Percentiles rank a stretch among this genome's conserved stretches.
These are phyloP conservation scores for Scytalidium sp. DNA, from an alignment of 2,329 filamentous ascomycete species.

Conservation along the genomic window DNA sequence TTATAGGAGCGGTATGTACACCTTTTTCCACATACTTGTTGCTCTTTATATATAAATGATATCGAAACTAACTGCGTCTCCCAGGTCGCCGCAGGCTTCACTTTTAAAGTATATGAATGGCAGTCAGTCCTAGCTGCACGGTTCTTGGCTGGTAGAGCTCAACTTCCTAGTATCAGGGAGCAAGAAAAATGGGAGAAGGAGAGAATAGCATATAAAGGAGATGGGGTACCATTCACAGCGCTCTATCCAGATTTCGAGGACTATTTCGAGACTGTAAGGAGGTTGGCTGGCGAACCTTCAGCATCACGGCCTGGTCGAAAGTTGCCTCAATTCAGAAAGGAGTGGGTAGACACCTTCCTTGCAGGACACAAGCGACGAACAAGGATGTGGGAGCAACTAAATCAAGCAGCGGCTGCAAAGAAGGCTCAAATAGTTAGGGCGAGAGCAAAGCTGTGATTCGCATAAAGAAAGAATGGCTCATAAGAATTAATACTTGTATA, in stretches of 20 bases:
- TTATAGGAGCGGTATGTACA: conserved; percentile 52
- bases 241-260: conserved; percentile 56
- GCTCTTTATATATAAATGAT: too few relatives aligned
- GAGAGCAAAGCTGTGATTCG: not conserved
- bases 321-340: conserved; percentile 40
- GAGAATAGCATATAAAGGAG: conserved; percentile 47
- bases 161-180: conserved; percentile 42
- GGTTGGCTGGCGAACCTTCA: conserved; percentile 40
- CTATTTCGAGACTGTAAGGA: conserved; percentile 55
- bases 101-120: conserved; percentile 66
- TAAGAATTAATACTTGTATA: too few relatives aligned
- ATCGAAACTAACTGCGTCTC: too few relatives aligned
- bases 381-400: conserved; percentile 54
- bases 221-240: conserved; percentile 50
- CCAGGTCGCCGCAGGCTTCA: conserved; percentile 45
- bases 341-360: conserved; percentile 49
- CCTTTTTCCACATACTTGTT: not conserved
- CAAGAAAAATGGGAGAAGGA: conserved; percentile 56
- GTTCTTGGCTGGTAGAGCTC: conserved; percentile 49
- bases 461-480: too few relatives aligned
- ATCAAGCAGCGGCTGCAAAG: conserved; percentile 33
- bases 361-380: conserved; percentile 53
- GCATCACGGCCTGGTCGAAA: not conserved
- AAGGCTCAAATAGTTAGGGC: not conserved
- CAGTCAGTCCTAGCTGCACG: conserved; percentile 59